phyloP scores from a whole-genome alignment of 2,329 filamentous ascomycete genomes.

The Chaetomium olivaceum region DNA sequence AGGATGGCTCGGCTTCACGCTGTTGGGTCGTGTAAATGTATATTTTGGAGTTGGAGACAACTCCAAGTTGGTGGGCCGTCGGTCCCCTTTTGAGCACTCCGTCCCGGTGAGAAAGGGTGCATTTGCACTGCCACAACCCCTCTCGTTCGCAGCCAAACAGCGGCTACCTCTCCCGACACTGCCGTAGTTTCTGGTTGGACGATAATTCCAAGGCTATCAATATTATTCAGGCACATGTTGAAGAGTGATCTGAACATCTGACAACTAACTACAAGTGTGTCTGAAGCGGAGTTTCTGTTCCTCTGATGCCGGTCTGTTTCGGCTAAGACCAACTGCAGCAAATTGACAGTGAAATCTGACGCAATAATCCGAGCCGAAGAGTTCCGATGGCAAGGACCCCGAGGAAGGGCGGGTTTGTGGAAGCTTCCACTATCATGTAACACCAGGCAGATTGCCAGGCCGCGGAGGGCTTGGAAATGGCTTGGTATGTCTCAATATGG shows the following conservation, averaged over 20 bases:
- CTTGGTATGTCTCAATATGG: neutral
- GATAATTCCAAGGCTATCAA: neutral
- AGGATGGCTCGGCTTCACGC: neutral
- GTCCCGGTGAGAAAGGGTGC: neutral
- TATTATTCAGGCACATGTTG: neutral
- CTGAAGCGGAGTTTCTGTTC: neutral
- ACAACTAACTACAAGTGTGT: neutral
- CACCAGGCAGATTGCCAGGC: neutral
- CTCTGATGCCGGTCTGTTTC: neutral
- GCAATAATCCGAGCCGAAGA: neutral
- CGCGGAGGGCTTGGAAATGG: neutral
- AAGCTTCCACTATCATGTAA: neutral
- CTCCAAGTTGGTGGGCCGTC: neutral
- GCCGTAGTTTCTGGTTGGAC: neutral
- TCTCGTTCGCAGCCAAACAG: neutral
- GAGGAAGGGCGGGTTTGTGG: neutral
- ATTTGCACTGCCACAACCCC: conserved; percentile 21
- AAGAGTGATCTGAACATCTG: neutral
- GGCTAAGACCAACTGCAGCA: neutral
- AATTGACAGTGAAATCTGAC: neutral
- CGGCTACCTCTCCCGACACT: neutral
- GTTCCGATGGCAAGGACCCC: neutral
- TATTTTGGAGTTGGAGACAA: neutral
- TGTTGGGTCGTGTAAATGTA: neutral
- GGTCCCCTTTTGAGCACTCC: neutral